A percentile compares a stretch with the other conserved stretches of the same genome.
Evolutionary conservation across 2,329 filamentous ascomycete genomes (phyloP).

Genomic region (Bertia moriformis): DNA sequence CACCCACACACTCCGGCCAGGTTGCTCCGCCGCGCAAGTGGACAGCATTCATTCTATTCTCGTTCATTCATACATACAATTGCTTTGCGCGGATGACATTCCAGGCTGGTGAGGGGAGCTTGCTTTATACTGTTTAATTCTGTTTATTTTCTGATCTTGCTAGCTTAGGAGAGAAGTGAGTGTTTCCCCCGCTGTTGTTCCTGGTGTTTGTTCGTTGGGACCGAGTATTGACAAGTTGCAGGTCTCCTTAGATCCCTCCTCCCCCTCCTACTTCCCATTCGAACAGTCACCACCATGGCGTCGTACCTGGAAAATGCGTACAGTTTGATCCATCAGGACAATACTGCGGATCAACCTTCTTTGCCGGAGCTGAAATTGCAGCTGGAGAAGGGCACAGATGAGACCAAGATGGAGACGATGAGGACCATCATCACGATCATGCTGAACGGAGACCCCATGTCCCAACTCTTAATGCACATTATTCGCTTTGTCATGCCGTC

Average conservation of each 20-base stretch:
- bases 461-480: conserved; percentile 94
- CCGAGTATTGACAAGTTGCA: not conserved
- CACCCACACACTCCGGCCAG: conserved; percentile 1
- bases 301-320: conserved; percentile 89
- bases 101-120: not conserved
- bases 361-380: conserved; percentile 83
- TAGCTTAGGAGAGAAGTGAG: not conserved
- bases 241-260: conserved; percentile 1
- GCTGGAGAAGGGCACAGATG: conserved; percentile 85
- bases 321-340: conserved; percentile 95
- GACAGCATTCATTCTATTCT: no score
- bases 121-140: not conserved
- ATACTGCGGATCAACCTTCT: conserved; percentile 79
- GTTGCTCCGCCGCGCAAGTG: not conserved
- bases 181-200: not conserved
- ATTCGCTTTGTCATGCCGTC: conserved; percentile 99
- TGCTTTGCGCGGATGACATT: not conserved
- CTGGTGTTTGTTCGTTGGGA: not conserved
- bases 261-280: conserved; percentile 1
- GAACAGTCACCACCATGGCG: conserved; percentile 54
- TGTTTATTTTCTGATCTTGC: not conserved
- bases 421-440: conserved; percentile 92
- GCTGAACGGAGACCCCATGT: conserved; percentile 95
- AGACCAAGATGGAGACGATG: conserved; percentile 88
- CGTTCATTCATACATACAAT: no score